Base-by-base conservation (phyloP, 768 basidiomycete genomes). In the Rossbeevera mucosa region DNA sequence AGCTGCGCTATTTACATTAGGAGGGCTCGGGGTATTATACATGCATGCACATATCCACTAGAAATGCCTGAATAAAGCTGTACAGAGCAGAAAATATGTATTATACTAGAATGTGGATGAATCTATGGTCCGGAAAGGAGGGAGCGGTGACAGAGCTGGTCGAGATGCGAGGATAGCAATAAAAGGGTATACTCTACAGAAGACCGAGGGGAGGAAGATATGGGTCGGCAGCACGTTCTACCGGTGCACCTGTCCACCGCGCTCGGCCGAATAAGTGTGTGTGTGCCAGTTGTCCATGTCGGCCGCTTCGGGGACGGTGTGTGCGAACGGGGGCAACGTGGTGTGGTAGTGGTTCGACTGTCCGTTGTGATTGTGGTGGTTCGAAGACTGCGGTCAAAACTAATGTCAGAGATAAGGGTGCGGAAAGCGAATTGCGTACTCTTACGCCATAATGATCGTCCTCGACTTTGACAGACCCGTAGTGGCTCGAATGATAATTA, bases 391-490 rank as follows among this genome's bases (percentile, higher is more conserved):
- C 20, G 25, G 14, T 21, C 47, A 46, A 30, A 5, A n/a, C 14
- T 18, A 41, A 43, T 16, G 29, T 8, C 21, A 18, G 42, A 20
- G 24, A 25, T 55, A 45, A 55, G 51, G 7, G 22, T 26, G 41
- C 22, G 33, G 38, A 18, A 24, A 18, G 9, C 20, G 36, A 24
- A 56, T 45, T 47, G 46, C 51, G 54, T 50, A 57, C 36, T 62
- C 78, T 63, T 65, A 82, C 83, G 57, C 68, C 71, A 47, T 81
- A 80, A 60, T 77, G 68, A 30, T 86, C 84, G 47, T 87, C 85
- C 64, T 87, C 85, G 30, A 86, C 78, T 57, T 87, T 87, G 51
- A 86, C 83, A 14, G 75, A 63, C 6, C 66, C 71, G 56, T 83
- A 80, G 55, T 80, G 78, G 47, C 68, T 67, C 4, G 75, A 69